Evolutionary conservation across 345 rosid genomes (phyloP).

Genomic region (Gossypium stocksii): DNA sequence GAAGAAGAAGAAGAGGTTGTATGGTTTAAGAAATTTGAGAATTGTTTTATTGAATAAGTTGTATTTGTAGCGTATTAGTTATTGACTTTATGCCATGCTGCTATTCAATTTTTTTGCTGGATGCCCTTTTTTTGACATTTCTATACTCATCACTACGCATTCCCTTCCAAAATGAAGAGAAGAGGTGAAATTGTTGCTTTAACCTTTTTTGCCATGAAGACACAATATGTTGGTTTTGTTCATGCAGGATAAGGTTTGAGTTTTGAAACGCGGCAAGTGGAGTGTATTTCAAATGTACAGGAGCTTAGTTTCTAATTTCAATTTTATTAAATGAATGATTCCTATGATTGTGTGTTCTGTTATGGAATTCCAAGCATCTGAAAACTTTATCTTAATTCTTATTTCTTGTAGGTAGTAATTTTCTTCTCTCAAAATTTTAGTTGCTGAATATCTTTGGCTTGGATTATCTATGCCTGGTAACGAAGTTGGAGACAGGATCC

Average conservation of each 20-base stretch:
- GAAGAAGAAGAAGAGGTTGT: not conserved
- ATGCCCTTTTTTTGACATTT: not conserved
- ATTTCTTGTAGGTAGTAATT: constrained; percentile 24
- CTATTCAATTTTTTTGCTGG: not conserved
- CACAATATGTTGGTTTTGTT: constrained; percentile 6
- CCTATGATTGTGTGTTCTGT: not conserved
- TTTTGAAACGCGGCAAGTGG: constrained; percentile 16
- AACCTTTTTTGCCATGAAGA: not conserved
- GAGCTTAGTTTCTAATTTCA: constrained; percentile 22
- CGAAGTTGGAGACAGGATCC: constrained; percentile 91
- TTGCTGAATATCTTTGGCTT: constrained; percentile 27
- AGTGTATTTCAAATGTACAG: constrained; percentile 20
- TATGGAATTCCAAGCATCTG: constrained; percentile 7
- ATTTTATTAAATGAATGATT: not conserved
- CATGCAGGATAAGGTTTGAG: constrained; percentile 22
- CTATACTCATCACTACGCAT: not conserved
- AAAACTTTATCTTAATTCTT: constrained; percentile 17
- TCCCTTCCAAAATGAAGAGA: not conserved
- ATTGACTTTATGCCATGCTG: not conserved
- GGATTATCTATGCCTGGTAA: constrained; percentile 91
- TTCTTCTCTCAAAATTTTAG: constrained; percentile 26
- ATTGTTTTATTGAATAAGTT: not conserved
- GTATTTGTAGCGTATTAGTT: not conserved
- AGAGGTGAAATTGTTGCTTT: not conserved
- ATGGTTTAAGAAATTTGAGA: not conserved